Conservation (phyloP, 441 rosid genomes). For the Erodium trifolium region DNA sequence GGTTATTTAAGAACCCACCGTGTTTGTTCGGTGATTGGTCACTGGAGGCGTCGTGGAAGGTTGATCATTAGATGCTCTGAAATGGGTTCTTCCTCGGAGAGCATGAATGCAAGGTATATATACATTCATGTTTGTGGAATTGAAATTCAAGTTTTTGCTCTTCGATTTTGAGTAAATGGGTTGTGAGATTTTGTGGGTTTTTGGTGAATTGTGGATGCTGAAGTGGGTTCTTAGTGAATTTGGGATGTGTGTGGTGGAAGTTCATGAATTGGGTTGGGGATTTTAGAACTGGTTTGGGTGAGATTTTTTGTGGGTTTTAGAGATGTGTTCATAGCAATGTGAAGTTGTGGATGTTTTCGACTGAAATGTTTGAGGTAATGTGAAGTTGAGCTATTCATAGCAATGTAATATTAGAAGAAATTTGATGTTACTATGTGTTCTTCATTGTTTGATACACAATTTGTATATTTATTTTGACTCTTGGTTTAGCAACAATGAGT, state of each 20-base stretch:
- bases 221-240: not conserved
- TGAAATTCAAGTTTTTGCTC: not conserved
- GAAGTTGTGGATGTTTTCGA: too few relatives aligned
- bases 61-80: not conserved
- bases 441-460: too few relatives aligned
- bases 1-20: not conserved
- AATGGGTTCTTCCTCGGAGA: not conserved
- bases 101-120: not conserved
- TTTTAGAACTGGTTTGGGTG: not conserved
- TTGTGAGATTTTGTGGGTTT: not conserved
- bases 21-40: too few relatives aligned
- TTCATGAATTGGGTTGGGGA: not conserved
- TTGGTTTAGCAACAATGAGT: too few relatives aligned
- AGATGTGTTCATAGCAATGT: not conserved
- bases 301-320: not conserved
- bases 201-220: not conserved
- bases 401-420: too few relatives aligned
- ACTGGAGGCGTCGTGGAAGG: not conserved
- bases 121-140: not conserved
- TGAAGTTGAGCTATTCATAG: too few relatives aligned
- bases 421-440: too few relatives aligned
- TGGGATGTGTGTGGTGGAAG: not conserved
- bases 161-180: not conserved
- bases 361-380: too few relatives aligned
- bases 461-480: too few relatives aligned